phyloP scores from a whole-genome alignment of 148 eudicot genomes.

The Persicaria tinctoria region DNA sequence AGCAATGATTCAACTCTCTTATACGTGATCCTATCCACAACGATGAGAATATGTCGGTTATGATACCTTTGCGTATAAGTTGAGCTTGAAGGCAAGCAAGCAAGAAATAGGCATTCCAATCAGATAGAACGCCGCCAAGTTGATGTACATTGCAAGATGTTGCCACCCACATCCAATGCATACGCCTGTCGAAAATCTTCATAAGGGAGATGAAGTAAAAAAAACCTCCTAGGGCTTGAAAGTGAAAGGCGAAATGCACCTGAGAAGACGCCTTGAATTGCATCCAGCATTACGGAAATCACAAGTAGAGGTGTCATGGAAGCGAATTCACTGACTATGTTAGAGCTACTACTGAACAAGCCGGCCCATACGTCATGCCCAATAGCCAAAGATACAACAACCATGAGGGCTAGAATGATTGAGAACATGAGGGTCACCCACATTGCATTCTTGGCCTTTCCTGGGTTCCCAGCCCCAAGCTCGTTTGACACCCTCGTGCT shows the following conservation, averaged over 20 bases:
- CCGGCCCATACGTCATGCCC: slow-evolving; percentile 70
- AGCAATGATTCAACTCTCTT: neutral
- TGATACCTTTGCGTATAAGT: slow-evolving; percentile 53
- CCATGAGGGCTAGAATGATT: slow-evolving; percentile 32
- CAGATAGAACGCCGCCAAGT: slow-evolving; percentile 53
- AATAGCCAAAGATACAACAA: slow-evolving; percentile 40
- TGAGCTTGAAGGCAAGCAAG: slow-evolving; percentile 48
- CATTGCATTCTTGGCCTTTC: slow-evolving; percentile 60
- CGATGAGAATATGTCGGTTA: neutral
- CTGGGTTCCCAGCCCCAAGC: slow-evolving; percentile 65
- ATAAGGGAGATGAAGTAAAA: neutral
- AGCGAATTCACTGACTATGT: slow-evolving; percentile 39
- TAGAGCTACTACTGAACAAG: slow-evolving; percentile 43
- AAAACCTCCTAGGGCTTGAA: neutral
- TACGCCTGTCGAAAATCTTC: slow-evolving; percentile 53
- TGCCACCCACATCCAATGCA: slow-evolving; percentile 94
- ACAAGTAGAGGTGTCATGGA: slow-evolving; percentile 51
- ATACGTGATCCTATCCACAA: neutral
- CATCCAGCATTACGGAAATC: slow-evolving; percentile 47
- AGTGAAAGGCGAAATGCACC: slow-evolving; percentile 24
- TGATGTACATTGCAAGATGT: slow-evolving; percentile 54
- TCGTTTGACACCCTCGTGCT: slow-evolving; percentile 94
- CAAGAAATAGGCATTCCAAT: slow-evolving; percentile 71
- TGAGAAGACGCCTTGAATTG: slow-evolving; percentile 78
- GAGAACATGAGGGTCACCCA: slow-evolving; percentile 57